A percentile compares a stretch with the other conserved stretches of the same genome.
phyloP scores from a whole-genome alignment of 768 basidiomycete species.

The Phanerodontia chrysosporium region DNA sequence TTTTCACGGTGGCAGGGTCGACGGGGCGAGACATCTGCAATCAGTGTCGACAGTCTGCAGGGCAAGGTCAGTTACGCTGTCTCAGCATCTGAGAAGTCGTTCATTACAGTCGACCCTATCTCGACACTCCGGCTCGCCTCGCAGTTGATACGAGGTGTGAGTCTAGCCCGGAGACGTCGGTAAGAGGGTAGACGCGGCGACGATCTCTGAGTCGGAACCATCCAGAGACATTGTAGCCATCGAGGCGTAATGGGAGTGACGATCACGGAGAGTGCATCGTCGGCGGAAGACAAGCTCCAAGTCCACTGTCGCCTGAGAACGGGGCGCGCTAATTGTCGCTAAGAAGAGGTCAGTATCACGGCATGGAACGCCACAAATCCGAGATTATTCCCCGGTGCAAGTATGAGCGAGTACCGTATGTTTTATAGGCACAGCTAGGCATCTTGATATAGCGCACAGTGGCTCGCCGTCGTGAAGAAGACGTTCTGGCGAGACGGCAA shows the following conservation, averaged over 20 bases:
- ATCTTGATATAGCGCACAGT: background rate
- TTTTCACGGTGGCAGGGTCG: background rate
- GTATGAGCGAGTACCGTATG: background rate
- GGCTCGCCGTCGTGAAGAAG: background rate
- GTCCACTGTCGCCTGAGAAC: background rate
- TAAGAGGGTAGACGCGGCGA: background rate
- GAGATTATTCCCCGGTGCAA: background rate
- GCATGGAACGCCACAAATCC: background rate
- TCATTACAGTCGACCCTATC: background rate
- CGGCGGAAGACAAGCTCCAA: background rate
- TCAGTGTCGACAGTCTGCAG: too few species aligned
- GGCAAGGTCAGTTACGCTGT: too few species aligned
- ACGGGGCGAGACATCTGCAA: background rate
- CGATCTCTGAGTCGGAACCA: background rate
- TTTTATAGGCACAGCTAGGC: background rate
- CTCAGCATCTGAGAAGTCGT: background rate
- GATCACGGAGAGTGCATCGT: background rate
- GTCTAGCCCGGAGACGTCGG: background rate
- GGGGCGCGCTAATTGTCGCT: background rate
- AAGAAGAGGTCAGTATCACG: background rate
- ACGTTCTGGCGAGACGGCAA: background rate
- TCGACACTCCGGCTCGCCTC: background rate
- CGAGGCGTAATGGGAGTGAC: background rate
- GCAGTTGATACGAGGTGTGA: background rate
- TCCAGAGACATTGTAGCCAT: background rate